A percentile compares a stretch with the other conserved stretches of the same genome.
Conservation (phyloP, 331 rosid species). For the Rosa hybrid region DNA sequence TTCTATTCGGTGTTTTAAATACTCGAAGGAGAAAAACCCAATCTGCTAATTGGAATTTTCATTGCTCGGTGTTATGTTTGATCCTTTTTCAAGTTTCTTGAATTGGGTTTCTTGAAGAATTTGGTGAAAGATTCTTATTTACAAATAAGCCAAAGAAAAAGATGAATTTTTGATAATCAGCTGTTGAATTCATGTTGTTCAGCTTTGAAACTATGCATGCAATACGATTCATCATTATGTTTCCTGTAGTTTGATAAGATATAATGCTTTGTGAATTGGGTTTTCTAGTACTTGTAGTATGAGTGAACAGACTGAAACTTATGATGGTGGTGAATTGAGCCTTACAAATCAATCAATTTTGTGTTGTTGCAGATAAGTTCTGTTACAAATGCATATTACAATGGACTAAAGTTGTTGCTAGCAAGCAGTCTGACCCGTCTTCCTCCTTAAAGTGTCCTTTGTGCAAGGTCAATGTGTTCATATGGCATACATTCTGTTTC, state of each 20-base stretch:
- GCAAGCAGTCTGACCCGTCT: constrained; percentile 47
- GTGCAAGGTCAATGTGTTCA: constrained; percentile 66
- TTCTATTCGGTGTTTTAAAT: constrained; percentile 9
- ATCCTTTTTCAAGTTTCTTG: background rate
- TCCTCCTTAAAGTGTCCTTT: constrained; percentile 79
- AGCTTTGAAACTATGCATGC: background rate
- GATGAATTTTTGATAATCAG: background rate
- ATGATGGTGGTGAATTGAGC: background rate
- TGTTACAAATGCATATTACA: constrained; percentile 84
- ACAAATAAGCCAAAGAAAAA: background rate
- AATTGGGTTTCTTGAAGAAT: constrained; percentile 7
- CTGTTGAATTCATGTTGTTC: background rate
- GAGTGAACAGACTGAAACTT: background rate
- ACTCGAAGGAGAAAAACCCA: background rate
- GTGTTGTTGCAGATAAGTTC: constrained; percentile 65
- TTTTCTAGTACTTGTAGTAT: background rate
- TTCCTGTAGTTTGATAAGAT: background rate
- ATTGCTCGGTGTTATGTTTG: background rate
- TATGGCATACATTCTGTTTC: background rate
- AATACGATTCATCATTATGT: background rate
- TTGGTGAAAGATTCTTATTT: background rate
- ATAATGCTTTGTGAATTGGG: background rate
- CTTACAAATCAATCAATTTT: constrained; percentile 12
- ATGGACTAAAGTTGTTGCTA: constrained; percentile 74
- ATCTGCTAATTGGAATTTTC: background rate